A percentile compares a stretch with the other conserved stretches of the same genome.
Evolutionary conservation across 108 stramenopile species (phyloP).

Genomic region (Aurantiochytrium sp.): DNA sequence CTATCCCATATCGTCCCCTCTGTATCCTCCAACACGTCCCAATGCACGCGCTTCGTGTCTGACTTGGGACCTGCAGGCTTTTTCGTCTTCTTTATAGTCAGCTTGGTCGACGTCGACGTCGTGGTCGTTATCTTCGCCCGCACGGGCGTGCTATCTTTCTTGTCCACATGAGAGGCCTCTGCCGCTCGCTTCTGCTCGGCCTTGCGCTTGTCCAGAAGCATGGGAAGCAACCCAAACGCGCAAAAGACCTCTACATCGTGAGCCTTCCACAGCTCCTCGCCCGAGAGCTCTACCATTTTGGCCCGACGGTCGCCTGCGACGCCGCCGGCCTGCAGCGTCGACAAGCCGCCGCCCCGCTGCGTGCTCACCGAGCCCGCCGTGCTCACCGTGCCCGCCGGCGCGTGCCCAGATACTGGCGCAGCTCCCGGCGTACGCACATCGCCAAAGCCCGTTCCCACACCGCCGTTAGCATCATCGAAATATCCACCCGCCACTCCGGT

Average conservation of each 20-base stretch:
- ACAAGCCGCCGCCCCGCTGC: too few relatives aligned
- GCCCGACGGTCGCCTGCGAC: neutral
- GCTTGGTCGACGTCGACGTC: neutral
- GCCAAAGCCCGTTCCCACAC: too few relatives aligned
- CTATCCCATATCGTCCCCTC: constrained; percentile 37
- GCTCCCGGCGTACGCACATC: too few relatives aligned
- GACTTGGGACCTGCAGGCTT: constrained; percentile 23
- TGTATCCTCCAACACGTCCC: constrained; percentile 24
- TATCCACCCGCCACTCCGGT: too few relatives aligned
- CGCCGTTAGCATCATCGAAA: too few relatives aligned
- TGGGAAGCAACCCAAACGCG: neutral
- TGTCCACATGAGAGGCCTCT: neutral
- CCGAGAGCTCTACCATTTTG: neutral
- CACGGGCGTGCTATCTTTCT: neutral
- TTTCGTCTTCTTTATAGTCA: constrained; percentile 4
- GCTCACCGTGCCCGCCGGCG: too few relatives aligned
- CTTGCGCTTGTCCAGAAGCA: neutral
- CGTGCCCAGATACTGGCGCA: too few relatives aligned
- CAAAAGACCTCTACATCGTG: neutral
- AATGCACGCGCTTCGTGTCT: constrained; percentile 35
- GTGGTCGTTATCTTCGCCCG: neutral
- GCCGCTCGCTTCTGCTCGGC: neutral
- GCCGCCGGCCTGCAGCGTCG: too few relatives aligned
- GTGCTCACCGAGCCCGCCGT: too few relatives aligned
- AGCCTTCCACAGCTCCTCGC: constrained; percentile 3